Conservation (phyloP, 179 eudicot genomes). For the Corrigiola litoralis region DNA sequence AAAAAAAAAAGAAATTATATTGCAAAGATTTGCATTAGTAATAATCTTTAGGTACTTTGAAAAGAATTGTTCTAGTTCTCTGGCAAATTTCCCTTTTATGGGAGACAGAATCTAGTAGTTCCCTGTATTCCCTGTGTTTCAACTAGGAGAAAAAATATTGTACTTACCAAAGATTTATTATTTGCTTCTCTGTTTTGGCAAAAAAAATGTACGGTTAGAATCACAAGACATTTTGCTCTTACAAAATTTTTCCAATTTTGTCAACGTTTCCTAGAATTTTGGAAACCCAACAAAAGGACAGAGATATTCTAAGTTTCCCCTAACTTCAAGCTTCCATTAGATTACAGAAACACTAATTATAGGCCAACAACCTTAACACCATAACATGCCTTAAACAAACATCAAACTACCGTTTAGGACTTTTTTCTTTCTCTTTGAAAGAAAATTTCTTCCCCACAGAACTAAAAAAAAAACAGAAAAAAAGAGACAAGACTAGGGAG, state of each 20-base stretch:
- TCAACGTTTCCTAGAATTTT: conserved; percentile 17
- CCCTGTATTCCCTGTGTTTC: too few species aligned
- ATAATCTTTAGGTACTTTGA: too few species aligned
- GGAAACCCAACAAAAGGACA: conserved; percentile 16
- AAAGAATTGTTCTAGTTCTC: too few species aligned
- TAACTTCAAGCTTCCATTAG: not conserved
- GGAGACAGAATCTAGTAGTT: too few species aligned
- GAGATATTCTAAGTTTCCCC: conserved; percentile 13
- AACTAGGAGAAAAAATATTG: too few species aligned
- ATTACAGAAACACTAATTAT: conserved; percentile 19
- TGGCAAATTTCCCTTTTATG: too few species aligned
- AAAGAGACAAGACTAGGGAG: not conserved
- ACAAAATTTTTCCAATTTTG: conserved; percentile 2
- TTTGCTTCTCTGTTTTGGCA: not conserved
- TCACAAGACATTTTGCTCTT: not conserved
- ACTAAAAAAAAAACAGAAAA: not conserved
- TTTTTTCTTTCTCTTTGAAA: not conserved
- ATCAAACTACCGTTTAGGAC: conserved; percentile 10
- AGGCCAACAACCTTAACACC: conserved; percentile 11
- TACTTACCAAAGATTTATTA: too few species aligned
- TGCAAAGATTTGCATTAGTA: too few species aligned
- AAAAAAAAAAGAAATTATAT: too few species aligned
- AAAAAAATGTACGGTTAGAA: conserved; percentile 18
- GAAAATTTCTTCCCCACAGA: not conserved
- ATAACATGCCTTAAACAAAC: conserved; percentile 11